phyloP scores from a whole-genome alignment of 495 filamentous ascomycete genomes.

The Letharia columbiana region DNA sequence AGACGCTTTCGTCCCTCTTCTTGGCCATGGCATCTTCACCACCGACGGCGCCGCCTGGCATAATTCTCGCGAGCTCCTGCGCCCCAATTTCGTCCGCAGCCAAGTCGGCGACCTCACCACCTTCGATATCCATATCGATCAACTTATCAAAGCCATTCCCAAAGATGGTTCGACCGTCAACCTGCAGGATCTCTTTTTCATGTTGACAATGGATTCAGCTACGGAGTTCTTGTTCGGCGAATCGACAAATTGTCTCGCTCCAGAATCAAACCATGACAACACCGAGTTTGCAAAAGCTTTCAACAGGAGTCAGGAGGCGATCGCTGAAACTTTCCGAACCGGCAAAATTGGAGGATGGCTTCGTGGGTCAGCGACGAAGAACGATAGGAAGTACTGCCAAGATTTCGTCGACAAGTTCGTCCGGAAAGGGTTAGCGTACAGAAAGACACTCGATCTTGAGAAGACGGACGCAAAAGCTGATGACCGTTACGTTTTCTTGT shows the following conservation, averaged over 20 bases:
- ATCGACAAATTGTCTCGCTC: constrained; percentile 38
- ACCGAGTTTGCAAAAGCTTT: constrained; percentile 36
- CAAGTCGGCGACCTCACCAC: constrained; percentile 39
- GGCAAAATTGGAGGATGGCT: constrained; percentile 37
- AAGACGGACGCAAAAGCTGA: constrained; percentile 11
- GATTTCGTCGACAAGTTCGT: constrained; percentile 45
- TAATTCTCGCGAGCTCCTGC: constrained; percentile 45
- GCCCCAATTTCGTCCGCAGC: constrained; percentile 32
- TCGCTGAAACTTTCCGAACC: constrained; percentile 28
- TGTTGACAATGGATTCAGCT: constrained; percentile 56
- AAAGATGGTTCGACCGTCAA: constrained; percentile 46
- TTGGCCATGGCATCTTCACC: constrained; percentile 61
- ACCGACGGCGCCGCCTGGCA: constrained; percentile 61
- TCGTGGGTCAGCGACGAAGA: constrained; percentile 32
- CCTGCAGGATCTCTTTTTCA: constrained; percentile 51
- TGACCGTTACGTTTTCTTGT: constrained; percentile 51
- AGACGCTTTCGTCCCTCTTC: constrained; percentile 39
- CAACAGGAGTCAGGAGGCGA: constrained; percentile 36
- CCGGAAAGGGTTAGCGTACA: constrained; percentile 34
- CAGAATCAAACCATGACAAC: constrained; percentile 22
- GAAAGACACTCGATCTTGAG: constrained; percentile 24
- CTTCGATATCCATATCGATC: constrained; percentile 49
- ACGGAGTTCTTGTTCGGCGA: constrained; percentile 62
- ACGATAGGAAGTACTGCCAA: constrained; percentile 35
- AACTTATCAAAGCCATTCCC: constrained; percentile 43